Evolutionary conservation across 352 stramenopile genomes (phyloP).

Genomic region (Phytophthora megakarya): DNA sequence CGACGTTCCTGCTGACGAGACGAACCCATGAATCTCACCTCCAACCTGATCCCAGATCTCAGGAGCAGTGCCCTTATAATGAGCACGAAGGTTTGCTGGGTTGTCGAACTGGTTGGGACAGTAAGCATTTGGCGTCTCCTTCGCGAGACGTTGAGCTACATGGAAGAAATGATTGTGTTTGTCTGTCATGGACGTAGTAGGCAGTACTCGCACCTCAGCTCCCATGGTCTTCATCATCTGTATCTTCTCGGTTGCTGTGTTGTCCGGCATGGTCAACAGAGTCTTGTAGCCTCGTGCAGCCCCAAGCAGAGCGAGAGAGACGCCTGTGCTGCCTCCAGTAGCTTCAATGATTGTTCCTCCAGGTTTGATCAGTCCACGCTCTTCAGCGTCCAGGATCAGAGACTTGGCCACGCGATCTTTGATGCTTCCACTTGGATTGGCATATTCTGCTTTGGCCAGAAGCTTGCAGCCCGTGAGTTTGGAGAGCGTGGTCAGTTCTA

Average conservation of each 20-base stretch:
- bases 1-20: slow-evolving; percentile 87
- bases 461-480: slow-evolving; percentile 77
- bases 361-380: slow-evolving; percentile 76
- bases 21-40: slow-evolving; percentile 90
- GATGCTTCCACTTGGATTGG: slow-evolving; percentile 93
- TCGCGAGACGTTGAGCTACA: slow-evolving; percentile 57
- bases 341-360: slow-evolving; percentile 76
- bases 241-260: slow-evolving; percentile 75
- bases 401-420: slow-evolving; percentile 94
- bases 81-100: slow-evolving; percentile 67
- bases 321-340: slow-evolving; percentile 92
- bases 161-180: slow-evolving; percentile 81
- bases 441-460: slow-evolving; percentile 81
- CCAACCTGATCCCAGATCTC: slow-evolving; percentile 91
- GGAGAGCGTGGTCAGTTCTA: slow-evolving; percentile 71
- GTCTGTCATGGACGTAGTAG: slow-evolving; percentile 66
- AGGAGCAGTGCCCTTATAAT: slow-evolving; percentile 80
- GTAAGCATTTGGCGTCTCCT: slow-evolving; percentile 41
- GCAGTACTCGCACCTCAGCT: slow-evolving; percentile 65
- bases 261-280: slow-evolving; percentile 76
- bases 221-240: slow-evolving; percentile 83
- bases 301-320: slow-evolving; percentile 90
- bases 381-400: slow-evolving; percentile 93
- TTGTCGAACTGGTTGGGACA: slow-evolving; percentile 85
- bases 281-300: slow-evolving; percentile 86